Evolutionary conservation across 2,329 filamentous ascomycete genomes (phyloP).

Genomic region (Endothia cerciana): DNA sequence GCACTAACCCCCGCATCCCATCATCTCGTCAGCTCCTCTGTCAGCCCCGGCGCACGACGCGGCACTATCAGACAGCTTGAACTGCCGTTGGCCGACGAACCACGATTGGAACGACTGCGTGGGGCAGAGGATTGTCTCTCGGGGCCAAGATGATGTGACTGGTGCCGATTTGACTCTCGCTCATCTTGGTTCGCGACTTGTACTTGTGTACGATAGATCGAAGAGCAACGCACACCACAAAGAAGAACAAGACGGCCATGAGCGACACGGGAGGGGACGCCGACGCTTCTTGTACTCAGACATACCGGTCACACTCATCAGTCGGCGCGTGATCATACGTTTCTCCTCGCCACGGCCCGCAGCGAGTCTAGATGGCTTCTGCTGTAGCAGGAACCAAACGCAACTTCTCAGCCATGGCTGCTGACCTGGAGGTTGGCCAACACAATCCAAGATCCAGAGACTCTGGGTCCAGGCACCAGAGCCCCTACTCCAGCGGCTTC

Average conservation of each 20-base stretch:
- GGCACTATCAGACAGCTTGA: background rate
- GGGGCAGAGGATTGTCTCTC: background rate
- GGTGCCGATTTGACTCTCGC: background rate
- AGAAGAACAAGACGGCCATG: background rate
- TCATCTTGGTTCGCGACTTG: background rate
- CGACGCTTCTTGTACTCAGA: background rate
- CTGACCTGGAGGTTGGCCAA: slow-evolving; percentile 23
- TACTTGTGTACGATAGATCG: background rate
- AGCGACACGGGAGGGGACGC: background rate
- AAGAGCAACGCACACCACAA: background rate
- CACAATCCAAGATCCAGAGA: slow-evolving; percentile 4
- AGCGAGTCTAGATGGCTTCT: slow-evolving; percentile 30
- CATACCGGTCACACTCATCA: background rate
- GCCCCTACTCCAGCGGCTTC: slow-evolving; percentile 15
- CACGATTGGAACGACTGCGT: background rate
- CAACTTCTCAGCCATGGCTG: slow-evolving; percentile 33
- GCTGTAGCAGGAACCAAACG: slow-evolving; percentile 34
- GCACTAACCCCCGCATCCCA: background rate
- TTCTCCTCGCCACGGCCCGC: background rate
- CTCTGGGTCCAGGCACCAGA: slow-evolving; percentile 14
- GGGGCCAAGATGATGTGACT: background rate
- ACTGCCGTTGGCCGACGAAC: background rate
- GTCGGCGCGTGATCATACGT: slow-evolving; percentile 9
- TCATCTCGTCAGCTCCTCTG: background rate
- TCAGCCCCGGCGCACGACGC: background rate